These are phyloP conservation scores for Rhizopus sp. DNA, from an alignment of 371 early-diverging fungal genomes.

Conservation along the genomic window DNA sequence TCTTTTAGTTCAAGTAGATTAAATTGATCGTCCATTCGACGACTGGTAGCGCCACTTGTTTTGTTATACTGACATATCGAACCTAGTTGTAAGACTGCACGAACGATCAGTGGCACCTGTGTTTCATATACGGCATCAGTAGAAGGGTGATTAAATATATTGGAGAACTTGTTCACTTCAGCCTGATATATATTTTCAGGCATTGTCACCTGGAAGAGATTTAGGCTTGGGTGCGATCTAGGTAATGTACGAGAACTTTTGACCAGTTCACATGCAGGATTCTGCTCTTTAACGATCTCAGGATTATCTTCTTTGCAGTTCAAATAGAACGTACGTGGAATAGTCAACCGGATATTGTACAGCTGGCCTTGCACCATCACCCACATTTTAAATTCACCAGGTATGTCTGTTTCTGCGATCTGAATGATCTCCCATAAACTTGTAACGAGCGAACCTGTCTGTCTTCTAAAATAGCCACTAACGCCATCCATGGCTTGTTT, in stretches of 20 bases:
- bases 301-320: conserved; percentile 71
- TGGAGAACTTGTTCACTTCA: conserved; percentile 69
- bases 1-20: conserved; percentile 49
- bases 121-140: conserved; percentile 95
- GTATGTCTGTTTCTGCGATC: conserved; percentile 77
- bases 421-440: conserved; percentile 86
- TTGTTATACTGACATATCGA: conserved; percentile 51
- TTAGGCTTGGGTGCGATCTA: conserved; percentile 58
- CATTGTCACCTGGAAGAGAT: conserved; percentile 84
- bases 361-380: conserved; percentile 71
- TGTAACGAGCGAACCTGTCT: conserved; percentile 56
- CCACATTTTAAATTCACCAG: conserved; percentile 89
- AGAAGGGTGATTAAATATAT: conserved; percentile 84
- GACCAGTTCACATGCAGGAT: conserved; percentile 31
- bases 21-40: conserved; percentile 36
- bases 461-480: conserved; percentile 52
- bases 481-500: conserved; percentile 21
- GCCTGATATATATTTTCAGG: conserved; percentile 73
- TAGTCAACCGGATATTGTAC: conserved; percentile 67
- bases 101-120: conserved; percentile 73
- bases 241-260: conserved; percentile 62
- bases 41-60: conserved; percentile 24
- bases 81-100: conserved; percentile 81
- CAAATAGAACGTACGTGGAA: conserved; percentile 87
- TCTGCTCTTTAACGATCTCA: conserved; percentile 18